Evolutionary conservation across 306 rosid genomes (phyloP).

Genomic region (Cucurbita maxima): DNA sequence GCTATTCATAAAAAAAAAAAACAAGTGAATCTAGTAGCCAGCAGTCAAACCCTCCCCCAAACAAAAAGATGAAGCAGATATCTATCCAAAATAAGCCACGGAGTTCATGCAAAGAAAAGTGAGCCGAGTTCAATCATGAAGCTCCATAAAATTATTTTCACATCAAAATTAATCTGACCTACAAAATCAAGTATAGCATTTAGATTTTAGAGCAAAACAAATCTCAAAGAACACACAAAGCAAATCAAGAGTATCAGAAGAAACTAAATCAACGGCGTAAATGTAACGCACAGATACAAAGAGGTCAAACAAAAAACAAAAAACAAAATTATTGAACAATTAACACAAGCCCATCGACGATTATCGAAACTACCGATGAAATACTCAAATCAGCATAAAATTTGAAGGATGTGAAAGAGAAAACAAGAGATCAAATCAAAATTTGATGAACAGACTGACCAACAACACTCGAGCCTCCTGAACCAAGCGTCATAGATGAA

Average conservation of each 20-base stretch:
- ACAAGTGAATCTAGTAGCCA: neutral
- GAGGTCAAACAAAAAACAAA: neutral
- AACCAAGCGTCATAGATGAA: conserved; percentile 94
- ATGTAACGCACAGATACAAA: neutral
- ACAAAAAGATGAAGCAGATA: neutral
- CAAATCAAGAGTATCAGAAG: neutral
- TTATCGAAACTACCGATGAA: neutral
- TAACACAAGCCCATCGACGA: neutral
- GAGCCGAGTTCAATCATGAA: neutral
- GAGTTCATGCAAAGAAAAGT: neutral
- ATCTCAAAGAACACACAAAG: neutral
- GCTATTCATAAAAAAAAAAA: neutral
- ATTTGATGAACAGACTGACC: conserved; percentile 31
- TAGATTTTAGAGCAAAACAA: neutral
- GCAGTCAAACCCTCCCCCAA: neutral
- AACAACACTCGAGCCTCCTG: conserved; percentile 94
- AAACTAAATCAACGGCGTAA: neutral
- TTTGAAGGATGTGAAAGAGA: neutral
- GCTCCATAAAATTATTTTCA: neutral
- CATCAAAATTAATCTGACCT: neutral
- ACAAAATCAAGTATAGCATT: conserved; percentile 1
- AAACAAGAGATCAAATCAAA: neutral
- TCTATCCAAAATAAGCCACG: neutral
- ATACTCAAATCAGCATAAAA: neutral
- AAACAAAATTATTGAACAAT: neutral